Percentiles rank a stretch among this genome's conserved stretches.
Conservation (phyloP, 2,329 filamentous ascomycete genomes). For the Ampelomyces quisqualis region DNA sequence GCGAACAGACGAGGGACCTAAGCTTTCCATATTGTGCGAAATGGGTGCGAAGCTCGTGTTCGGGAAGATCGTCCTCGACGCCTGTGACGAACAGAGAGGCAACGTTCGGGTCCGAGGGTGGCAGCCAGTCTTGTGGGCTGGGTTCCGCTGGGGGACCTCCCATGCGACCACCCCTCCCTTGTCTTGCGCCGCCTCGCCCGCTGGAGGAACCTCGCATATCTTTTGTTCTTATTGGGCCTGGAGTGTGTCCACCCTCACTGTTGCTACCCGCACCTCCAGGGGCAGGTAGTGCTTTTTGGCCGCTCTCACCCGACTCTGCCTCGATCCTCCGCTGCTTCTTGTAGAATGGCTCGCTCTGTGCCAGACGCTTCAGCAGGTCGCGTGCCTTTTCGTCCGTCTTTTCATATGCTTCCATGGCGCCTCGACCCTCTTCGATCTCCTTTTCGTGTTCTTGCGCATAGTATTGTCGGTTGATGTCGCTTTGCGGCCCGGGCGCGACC, state of each 20-base stretch:
- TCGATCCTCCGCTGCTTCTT: slow-evolving; percentile 80
- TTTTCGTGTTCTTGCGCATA: slow-evolving; percentile 97
- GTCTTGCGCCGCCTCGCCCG: slow-evolving; percentile 43
- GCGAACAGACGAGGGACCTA: slow-evolving; percentile 89
- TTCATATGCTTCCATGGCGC: slow-evolving; percentile 80
- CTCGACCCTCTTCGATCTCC: slow-evolving; percentile 88
- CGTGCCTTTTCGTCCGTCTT: slow-evolving; percentile 97
- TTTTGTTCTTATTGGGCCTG: slow-evolving; percentile 77
- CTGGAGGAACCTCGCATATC: slow-evolving; percentile 49
- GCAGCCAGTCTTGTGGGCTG: slow-evolving; percentile 79
- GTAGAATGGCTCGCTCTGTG: slow-evolving; percentile 93
- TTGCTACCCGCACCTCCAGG: slow-evolving; percentile 32
- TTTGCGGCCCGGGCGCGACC: slow-evolving; percentile 89
- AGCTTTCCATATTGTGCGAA: slow-evolving; percentile 88
- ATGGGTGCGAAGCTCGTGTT: slow-evolving; percentile 85
- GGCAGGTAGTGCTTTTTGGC: slow-evolving; percentile 48
- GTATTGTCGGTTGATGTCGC: slow-evolving; percentile 92
- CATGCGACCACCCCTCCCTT: slow-evolving; percentile 50
- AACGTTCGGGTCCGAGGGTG: slow-evolving; percentile 80
- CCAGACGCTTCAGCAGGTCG: slow-evolving; percentile 79
- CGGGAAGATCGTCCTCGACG: slow-evolving; percentile 92
- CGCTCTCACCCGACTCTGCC: slow-evolving; percentile 49
- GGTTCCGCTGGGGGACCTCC: slow-evolving; percentile 70
- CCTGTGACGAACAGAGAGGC: slow-evolving; percentile 94
- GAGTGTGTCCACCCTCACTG: slow-evolving; percentile 44